These are phyloP conservation scores for Capsella bursapastoris DNA, from an alignment of 345 rosid species.

Conservation along the genomic window DNA sequence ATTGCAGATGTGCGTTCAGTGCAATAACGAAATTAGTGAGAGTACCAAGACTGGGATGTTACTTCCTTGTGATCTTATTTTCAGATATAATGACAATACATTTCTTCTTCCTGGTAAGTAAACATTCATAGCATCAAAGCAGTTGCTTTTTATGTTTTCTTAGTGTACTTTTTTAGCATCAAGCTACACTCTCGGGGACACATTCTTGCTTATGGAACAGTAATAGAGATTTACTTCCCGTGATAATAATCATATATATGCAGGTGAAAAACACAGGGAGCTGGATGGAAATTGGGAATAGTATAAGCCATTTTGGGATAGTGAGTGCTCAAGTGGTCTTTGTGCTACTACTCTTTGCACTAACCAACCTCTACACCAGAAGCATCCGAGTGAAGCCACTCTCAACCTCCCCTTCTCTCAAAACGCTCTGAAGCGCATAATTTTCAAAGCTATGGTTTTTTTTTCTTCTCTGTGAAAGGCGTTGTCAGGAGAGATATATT, in stretches of 20 bases:
- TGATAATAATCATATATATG: not conserved
- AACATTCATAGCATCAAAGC: not conserved
- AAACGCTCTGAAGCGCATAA: slow-evolving; percentile 51
- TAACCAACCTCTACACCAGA: slow-evolving; percentile 81
- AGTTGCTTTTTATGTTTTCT: not conserved
- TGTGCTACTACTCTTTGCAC: slow-evolving; percentile 84
- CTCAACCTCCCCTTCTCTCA: slow-evolving; percentile 49
- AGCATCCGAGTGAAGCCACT: slow-evolving; percentile 60
- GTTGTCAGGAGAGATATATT: too few species aligned
- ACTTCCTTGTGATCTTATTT: slow-evolving; percentile 88
- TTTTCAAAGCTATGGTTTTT: not conserved
- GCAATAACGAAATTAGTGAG: slow-evolving; percentile 77
- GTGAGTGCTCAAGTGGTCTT: slow-evolving; percentile 98
- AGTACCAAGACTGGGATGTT: slow-evolving; percentile 88
- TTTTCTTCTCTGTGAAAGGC: not conserved
- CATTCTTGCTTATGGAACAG: not conserved
- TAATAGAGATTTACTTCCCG: not conserved
- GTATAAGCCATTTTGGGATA: slow-evolving; percentile 94
- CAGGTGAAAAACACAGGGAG: slow-evolving; percentile 93
- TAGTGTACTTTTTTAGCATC: not conserved
- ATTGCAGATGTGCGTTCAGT: slow-evolving; percentile 88
- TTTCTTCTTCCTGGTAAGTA: slow-evolving; percentile 94
- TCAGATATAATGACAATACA: slow-evolving; percentile 96
- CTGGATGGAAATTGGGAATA: slow-evolving; percentile 98
- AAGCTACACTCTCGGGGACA: not conserved